phyloP scores from a whole-genome alignment of 2,329 filamentous ascomycete species.

The Penicillium sp. region DNA sequence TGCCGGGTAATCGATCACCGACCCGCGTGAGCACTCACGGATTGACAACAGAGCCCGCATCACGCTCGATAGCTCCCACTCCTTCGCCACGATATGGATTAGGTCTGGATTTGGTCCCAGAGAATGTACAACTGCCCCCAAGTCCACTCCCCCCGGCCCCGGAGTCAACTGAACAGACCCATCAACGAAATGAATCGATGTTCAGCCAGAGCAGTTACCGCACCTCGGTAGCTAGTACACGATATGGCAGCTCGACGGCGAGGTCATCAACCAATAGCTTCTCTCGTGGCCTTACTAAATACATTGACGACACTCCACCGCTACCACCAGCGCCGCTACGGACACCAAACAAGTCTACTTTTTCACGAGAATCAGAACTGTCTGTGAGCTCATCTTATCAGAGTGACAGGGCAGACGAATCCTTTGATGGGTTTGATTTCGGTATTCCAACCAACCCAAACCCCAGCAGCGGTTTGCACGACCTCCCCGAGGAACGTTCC shows the following conservation, averaged over 20 bases:
- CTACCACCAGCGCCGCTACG: constrained; percentile 33
- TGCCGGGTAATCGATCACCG: constrained; percentile 39
- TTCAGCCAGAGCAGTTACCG: constrained; percentile 46
- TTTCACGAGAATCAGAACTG: constrained; percentile 29
- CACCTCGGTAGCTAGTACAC: constrained; percentile 45
- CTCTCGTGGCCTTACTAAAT: constrained; percentile 32
- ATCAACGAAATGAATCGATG: constrained; percentile 30
- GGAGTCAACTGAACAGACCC: constrained; percentile 13
- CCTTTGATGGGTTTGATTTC: constrained; percentile 38
- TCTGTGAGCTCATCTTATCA: constrained; percentile 27
- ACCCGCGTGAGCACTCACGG: constrained; percentile 24
- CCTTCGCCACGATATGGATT: constrained; percentile 21
- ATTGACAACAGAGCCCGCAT: constrained; percentile 16
- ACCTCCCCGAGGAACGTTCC: constrained; percentile 24
- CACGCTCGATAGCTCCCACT: constrained; percentile 24
- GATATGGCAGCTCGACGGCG: constrained; percentile 41
- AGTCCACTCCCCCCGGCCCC: constrained; percentile 25
- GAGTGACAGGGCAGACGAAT: constrained; percentile 26
- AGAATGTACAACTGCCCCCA: constrained; percentile 25
- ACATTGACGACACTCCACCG: constrained; percentile 39
- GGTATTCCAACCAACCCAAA: constrained; percentile 20
- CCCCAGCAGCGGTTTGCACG: constrained; percentile 25
- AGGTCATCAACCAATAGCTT: constrained; percentile 40
- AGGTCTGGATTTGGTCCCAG: constrained; percentile 17
- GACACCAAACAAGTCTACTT: constrained; percentile 23